phyloP scores from a whole-genome alignment of 805 yeast genomes.

The Scheffersomyces ergatensis region DNA sequence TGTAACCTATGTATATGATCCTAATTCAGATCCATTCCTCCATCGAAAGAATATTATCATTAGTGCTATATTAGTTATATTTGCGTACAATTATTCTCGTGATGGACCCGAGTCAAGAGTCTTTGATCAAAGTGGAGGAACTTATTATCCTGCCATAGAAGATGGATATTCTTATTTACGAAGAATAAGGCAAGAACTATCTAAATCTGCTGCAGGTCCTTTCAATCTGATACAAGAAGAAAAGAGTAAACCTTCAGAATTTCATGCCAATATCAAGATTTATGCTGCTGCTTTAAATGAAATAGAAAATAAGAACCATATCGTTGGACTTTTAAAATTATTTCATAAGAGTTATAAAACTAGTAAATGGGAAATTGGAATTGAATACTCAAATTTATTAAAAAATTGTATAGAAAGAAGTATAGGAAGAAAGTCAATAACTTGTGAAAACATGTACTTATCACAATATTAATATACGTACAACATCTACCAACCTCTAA shows the following conservation, averaged over 20 bases:
- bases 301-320: conserved; percentile 36
- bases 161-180: conserved; percentile 49
- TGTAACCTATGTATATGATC: conserved; percentile 44
- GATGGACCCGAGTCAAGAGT: conserved; percentile 45
- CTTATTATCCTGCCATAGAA: conserved; percentile 36
- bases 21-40: conserved; percentile 47
- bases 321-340: conserved; percentile 54
- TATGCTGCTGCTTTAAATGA: conserved; percentile 27
- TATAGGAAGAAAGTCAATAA: conserved; percentile 44
- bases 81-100: conserved; percentile 49
- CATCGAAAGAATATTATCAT: conserved; percentile 41
- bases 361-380: conserved; percentile 56
- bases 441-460: conserved; percentile 52
- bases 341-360: conserved; percentile 32
- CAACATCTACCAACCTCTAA: conserved; percentile 16
- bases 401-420: conserved; percentile 54
- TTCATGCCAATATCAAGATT: conserved; percentile 38
- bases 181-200: conserved; percentile 45
- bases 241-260: conserved; percentile 14
- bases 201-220: conserved; percentile 23
- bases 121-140: conserved; percentile 16
- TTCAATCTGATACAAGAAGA: conserved; percentile 8
- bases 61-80: conserved; percentile 42
- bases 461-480: neutral
- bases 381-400: conserved; percentile 53